Base-by-base conservation (phyloP, 305 asterid genomes). In the Vinca major region DNA sequence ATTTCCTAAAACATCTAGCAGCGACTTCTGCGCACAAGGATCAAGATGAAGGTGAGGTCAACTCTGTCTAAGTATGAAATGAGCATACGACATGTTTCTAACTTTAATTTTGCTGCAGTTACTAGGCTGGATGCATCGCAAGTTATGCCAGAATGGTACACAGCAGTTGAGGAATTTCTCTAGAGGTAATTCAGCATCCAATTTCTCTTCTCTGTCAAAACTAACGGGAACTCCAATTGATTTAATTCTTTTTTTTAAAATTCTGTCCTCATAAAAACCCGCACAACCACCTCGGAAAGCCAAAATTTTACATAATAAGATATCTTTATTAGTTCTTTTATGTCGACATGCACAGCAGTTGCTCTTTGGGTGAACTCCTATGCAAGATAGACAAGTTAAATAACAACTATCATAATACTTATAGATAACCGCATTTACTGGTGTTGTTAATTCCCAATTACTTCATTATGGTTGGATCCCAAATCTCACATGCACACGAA, bases 41-140 rank as follows among this genome's bases (percentile, higher is more conserved):
- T 79, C 74, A 79, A 77, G 74, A 90, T 86, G 95, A 85, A 85
- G 84, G 97, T 84, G 63, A 79, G 92, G 54, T 71, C 13, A 76
- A 67, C 61, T 63, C 66, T 53, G 67, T 69, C 33, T 26, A 39
- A 71, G 40, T 50, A 72, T 75, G 68, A 71, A 55, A 68, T 50
- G 41, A 17, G 5, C 37, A 2, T 8, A 72, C n/a, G 16, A 73
- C 71, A 68, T 39, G 47, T 41, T 48, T 71, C 77, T 82, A 67
- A 81, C 81, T 68, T 75, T 51, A 67, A 70, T 66, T 76, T 65
- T 75, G 71, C 76, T 76, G 74, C 92, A 89, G 96, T 81, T 89
- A 77, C 83, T 85, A 73, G 92, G 87, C 67, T 89, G 95, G 95
- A 83, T 85, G 89, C 87, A 88, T 64, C 86, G 85, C 54, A 89